Percentiles rank a stretch among this genome's conserved stretches.
These are phyloP conservation scores for Infundibulicybe gibba DNA, from an alignment of 768 basidiomycete genomes.

Conservation along the genomic window DNA sequence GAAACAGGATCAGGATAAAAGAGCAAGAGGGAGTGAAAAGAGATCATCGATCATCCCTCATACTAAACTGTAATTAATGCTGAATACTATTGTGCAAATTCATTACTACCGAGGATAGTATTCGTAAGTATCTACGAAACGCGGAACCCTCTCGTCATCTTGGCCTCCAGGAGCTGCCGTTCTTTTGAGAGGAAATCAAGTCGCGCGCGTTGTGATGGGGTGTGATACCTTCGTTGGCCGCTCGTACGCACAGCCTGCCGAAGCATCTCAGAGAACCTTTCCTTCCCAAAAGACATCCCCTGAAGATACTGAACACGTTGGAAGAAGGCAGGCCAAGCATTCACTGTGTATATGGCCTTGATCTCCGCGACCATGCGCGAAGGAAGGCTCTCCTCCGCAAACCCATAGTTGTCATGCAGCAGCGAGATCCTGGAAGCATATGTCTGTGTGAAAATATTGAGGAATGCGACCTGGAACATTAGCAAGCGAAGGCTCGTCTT, in stretches of 20 bases:
- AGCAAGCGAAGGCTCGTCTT: slow-evolving; percentile 37
- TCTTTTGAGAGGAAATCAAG: background rate
- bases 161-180: background rate
- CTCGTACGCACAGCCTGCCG: slow-evolving; percentile 29
- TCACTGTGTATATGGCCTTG: slow-evolving; percentile 39
- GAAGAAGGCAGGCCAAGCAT: slow-evolving; percentile 39
- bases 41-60: too few species aligned
- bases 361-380: slow-evolving; percentile 37
- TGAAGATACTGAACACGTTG: slow-evolving; percentile 25
- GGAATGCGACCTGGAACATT: slow-evolving; percentile 46
- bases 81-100: too few species aligned
- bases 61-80: too few species aligned
- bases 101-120: too few species aligned
- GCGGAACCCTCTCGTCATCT: background rate
- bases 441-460: slow-evolving; percentile 33
- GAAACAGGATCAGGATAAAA: slow-evolving; percentile 43
- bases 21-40: too few species aligned
- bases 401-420: slow-evolving; percentile 41
- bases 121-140: too few species aligned
- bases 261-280: slow-evolving; percentile 31
- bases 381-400: slow-evolving; percentile 33
- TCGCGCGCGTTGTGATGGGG: background rate
- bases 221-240: slow-evolving; percentile 28
- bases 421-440: slow-evolving; percentile 23
- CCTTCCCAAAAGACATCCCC: slow-evolving; percentile 26